phyloP scores from a whole-genome alignment of 1,139 yeast genomes.

The Yamadazyma dushanensis region DNA sequence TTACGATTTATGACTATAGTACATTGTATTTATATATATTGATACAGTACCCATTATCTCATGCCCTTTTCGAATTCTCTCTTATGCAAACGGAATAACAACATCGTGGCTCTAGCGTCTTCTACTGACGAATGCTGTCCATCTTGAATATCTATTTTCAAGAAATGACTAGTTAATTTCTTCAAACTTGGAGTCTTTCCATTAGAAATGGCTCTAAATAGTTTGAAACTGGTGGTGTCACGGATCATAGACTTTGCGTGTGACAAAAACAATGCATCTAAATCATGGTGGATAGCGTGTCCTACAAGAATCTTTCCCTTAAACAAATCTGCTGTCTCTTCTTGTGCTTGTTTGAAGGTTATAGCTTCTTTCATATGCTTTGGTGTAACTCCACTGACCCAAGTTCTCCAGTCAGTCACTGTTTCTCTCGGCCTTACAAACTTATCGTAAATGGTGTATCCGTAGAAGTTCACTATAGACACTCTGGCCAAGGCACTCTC shows the following conservation, averaged over 20 bases:
- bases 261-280: conserved; percentile 62
- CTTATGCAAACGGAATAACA: conserved; percentile 62
- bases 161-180: conserved; percentile 56
- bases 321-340: conserved; percentile 49
- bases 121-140: conserved; percentile 86
- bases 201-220: conserved; percentile 56
- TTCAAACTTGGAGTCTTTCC: conserved; percentile 77
- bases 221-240: conserved; percentile 70
- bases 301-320: conserved; percentile 68
- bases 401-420: conserved; percentile 90
- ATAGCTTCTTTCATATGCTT: conserved; percentile 67
- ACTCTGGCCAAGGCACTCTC: conserved; percentile 81
- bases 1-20: conserved; percentile 7
- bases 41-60: too few species aligned
- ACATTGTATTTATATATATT: too few species aligned
- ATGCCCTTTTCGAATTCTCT: conserved; percentile 53
- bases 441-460: conserved; percentile 66
- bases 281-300: conserved; percentile 81
- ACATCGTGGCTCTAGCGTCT: conserved; percentile 88
- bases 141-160: conserved; percentile 65
- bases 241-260: conserved; percentile 67
- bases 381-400: conserved; percentile 89
- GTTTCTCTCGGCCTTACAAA: conserved; percentile 73
- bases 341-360: conserved; percentile 65
- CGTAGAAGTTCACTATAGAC: conserved; percentile 81